Evolutionary conservation across 2,329 filamentous ascomycete genomes (phyloP), one percentile per base, ranked within the genome.

Genomic region (Verruconis gallopava): DNA sequence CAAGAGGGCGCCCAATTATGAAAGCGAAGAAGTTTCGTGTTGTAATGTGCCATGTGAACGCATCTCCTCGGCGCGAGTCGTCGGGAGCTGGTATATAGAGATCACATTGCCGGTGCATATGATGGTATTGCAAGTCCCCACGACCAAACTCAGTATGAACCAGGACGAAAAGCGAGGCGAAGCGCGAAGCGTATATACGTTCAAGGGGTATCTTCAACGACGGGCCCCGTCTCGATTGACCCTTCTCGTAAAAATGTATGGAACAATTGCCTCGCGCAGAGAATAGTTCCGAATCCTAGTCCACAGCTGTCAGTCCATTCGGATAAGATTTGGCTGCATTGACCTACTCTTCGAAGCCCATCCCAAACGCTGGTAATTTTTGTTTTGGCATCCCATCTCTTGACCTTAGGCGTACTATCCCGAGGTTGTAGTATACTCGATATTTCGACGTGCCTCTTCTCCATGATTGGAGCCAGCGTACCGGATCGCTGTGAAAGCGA

Each of bases 21-120:
- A 78, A 86, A 3, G 83, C 82, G 45, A 88, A 79, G 50, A 85
- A 74, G 53, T 89, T 89, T 12, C 83, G 72, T 3, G 75, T 82
- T 1, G 77, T 73, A 4, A 85, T 54, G 50, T 85, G 78, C 55
- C 80, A 80, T 28, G 66, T 58, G 49, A 76, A 73, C 0, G 72
- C 63, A 46, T 77, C 68, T 3, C 69, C 64, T 48, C 69, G 67
- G 37, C 71, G 67, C 3, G 66, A 59, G 22, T 63, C 59, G 1
- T 68, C 54, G 1, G 81, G 79, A 1, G 79, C 66, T 2, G 81
- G 75, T n/a, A 89, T 75, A 54, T 77, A 85, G 1, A 88, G 63
- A 39, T 85, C 76, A 34, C 51, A 11, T 38, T 22, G 42, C 15
- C 33, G 32, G 17, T 46, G 20, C 38, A 42, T n/a, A 19, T 25